Conservation (phyloP, 2,329 filamentous ascomycete genomes). For the Aspergillus clavatus region DNA sequence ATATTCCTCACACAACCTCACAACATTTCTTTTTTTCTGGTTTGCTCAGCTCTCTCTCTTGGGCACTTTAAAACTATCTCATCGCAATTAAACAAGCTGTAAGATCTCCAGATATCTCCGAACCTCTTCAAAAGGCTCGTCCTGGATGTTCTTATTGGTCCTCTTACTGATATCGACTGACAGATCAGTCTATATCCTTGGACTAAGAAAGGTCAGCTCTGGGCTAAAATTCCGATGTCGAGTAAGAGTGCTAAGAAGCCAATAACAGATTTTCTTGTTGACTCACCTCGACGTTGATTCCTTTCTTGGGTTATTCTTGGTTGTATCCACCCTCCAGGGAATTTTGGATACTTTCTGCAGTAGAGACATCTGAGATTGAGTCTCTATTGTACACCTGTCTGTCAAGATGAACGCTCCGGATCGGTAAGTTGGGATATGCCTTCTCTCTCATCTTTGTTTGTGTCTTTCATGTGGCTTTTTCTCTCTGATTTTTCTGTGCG, state of each 20-base stretch:
- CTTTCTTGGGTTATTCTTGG: too few species aligned
- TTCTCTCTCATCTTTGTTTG: neutral
- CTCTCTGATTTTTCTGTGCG: neutral
- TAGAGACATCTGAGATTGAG: too few species aligned
- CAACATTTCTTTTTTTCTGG: neutral
- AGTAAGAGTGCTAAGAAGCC: neutral
- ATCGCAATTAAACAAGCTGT: neutral
- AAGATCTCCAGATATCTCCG: neutral
- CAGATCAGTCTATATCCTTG: neutral
- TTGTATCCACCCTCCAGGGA: too few species aligned
- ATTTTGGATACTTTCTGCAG: constrained; percentile 1
- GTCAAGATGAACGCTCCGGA: constrained; percentile 1
- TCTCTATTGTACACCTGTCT: too few species aligned
- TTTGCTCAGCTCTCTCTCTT: neutral
- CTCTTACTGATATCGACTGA: neutral
- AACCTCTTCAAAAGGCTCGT: too few species aligned
- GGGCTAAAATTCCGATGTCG: neutral
- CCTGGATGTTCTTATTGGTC: neutral
- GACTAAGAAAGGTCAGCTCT: neutral
- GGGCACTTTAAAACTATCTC: too few species aligned
- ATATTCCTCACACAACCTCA: neutral
- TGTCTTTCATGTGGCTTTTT: neutral
- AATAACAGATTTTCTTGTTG: too few species aligned
- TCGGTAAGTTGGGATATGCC: constrained; percentile 1
- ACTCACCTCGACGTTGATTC: too few species aligned